These are phyloP conservation scores for Pyrus communis DNA, from an alignment of 306 rosid genomes.

Conservation along the genomic window DNA sequence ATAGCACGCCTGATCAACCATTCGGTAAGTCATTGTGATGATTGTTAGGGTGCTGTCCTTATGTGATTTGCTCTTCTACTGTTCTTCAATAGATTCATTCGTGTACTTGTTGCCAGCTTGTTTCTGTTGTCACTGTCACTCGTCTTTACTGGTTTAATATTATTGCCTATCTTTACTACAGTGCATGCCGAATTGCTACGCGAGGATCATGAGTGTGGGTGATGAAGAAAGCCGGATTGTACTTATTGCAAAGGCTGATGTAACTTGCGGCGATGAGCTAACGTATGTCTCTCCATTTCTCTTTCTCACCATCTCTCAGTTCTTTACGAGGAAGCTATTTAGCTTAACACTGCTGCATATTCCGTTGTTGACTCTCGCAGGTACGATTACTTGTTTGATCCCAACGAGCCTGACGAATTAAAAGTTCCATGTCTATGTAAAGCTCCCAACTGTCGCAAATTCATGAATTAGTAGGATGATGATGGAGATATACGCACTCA, in stretches of 20 bases:
- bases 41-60: not conserved
- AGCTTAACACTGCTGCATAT: not conserved
- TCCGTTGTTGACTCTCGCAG: slow-evolving; percentile 35
- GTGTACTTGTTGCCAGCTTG: not conserved
- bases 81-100: not conserved
- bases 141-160: not conserved
- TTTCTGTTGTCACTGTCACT: not conserved
- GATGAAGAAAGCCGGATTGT: slow-evolving; percentile 92
- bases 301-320: not conserved
- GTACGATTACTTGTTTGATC: slow-evolving; percentile 97
- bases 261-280: slow-evolving; percentile 77
- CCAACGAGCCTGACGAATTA: slow-evolving; percentile 91
- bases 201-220: slow-evolving; percentile 99
- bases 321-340: not conserved
- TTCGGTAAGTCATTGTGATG: slow-evolving; percentile 52
- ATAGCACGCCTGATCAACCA: slow-evolving; percentile 97
- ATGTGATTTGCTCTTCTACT: not conserved
- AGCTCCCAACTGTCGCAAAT: slow-evolving; percentile 87
- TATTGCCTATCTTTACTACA: slow-evolving; percentile 15
- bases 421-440: slow-evolving; percentile 98
- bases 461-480: slow-evolving; percentile 76
- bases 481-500: not conserved
- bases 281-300: slow-evolving; percentile 41
- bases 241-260: slow-evolving; percentile 83
- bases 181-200: slow-evolving; percentile 99